Base-by-base conservation (phyloP, 495 filamentous ascomycete species). In the Neurospora sublineolata region DNA sequence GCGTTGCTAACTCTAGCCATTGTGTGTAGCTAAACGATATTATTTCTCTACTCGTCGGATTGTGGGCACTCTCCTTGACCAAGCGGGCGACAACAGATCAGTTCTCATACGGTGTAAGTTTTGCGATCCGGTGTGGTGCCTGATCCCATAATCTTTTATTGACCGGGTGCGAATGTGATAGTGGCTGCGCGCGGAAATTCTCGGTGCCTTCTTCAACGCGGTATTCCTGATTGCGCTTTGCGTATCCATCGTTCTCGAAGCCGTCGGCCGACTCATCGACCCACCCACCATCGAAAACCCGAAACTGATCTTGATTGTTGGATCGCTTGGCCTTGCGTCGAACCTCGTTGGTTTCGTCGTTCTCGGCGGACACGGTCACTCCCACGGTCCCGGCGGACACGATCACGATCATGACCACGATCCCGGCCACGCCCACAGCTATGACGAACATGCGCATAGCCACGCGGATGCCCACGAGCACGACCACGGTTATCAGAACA, bases 141-240 rank as follows among this genome's bases (percentile, higher is more conserved):
- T n/a, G 4, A 4, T 9, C n/a, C 37, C 39, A 70, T 70, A 41
- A 23, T 37, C 30, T 14, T 40, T 27, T 20, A 39, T 10, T 68
- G 20, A 41, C 37, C 23, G 23, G 52, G 27, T 33, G 27, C 30
- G 27, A 3, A 27, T 38, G 4, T 23, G 37, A 2, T 41, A 79
- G 77, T 99, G 94, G 93, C 90, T 97, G 86, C 92, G 96, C 64
- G 95, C 95, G n/a, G 95, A 99, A 85, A 97, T 97, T 20, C 86
- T 99, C 9, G 95, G 95, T 78, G 95, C 95, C 20, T 86, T 97
- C 68, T 90, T 97, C 77, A 99, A 99, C 76, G 95, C 96, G 71
- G 94, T 98, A 3, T 99, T 99, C 82, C 85, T 99, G 60, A 93
- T 99, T 75, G 95, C 95, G 0, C 86, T 99, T 20, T 98, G 96